Conservation (phyloP, 345 rosid genomes). For the Passiflora organensis region DNA sequence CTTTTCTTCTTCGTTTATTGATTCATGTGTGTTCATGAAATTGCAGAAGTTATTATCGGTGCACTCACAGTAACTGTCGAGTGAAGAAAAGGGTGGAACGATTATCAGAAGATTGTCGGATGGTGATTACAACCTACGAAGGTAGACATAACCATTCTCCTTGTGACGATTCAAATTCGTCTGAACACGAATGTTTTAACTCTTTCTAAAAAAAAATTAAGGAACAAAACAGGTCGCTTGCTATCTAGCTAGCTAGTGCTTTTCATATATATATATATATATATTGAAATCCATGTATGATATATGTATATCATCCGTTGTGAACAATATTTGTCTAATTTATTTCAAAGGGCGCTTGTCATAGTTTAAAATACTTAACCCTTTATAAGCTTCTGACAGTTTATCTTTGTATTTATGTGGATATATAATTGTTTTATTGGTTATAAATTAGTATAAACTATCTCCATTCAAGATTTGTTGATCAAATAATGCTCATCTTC, state of each 20-base stretch:
- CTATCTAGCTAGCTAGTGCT: background rate
- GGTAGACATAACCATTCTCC: constrained; percentile 95
- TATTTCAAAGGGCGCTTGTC: background rate
- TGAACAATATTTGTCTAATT: background rate
- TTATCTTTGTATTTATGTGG: too few species aligned
- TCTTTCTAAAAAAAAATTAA: constrained; percentile 42
- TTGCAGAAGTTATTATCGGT: constrained; percentile 82
- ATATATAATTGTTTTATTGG: too few species aligned
- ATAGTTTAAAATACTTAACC: background rate
- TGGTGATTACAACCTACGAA: constrained; percentile 98
- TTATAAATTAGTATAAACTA: too few species aligned
- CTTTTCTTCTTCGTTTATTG: too few species aligned
- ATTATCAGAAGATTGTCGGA: constrained; percentile 86
- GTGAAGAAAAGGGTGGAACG: constrained; percentile 98
- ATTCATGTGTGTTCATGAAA: background rate
- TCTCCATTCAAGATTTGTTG: too few species aligned
- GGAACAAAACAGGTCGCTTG: background rate
- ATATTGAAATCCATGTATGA: background rate
- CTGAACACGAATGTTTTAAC: constrained; percentile 66
- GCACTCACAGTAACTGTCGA: constrained; percentile 78
- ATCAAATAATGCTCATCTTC: too few species aligned
- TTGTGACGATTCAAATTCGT: constrained; percentile 72
- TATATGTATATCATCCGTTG: background rate
- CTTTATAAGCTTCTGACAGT: too few species aligned
- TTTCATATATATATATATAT: background rate